Percentiles rank a stretch among this genome's conserved stretches.
Evolutionary conservation across 2,329 filamentous ascomycete species (phyloP).

Genomic region (Fusarium armeniacum): DNA sequence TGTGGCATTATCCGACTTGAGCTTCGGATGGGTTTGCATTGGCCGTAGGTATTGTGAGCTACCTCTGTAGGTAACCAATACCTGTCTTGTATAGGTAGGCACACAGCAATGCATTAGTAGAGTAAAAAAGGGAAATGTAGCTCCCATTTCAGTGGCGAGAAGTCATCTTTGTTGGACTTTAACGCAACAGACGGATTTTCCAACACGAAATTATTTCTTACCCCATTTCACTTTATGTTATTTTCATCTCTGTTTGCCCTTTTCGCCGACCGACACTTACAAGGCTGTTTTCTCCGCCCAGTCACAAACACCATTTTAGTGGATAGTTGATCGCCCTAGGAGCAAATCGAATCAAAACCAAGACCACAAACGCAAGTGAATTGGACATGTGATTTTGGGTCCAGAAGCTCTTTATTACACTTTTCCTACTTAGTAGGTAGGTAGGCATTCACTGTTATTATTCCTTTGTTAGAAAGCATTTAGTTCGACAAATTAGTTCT

Average conservation of each 20-base stretch:
- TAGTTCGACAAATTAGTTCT: background rate
- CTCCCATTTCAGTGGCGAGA: conserved; percentile 30
- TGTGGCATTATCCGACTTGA: background rate
- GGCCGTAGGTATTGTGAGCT: background rate
- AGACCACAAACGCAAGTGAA: background rate
- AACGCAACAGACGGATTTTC: conserved; percentile 22
- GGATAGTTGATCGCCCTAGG: conserved; percentile 6
- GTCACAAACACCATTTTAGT: conserved; percentile 26
- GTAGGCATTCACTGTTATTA: background rate
- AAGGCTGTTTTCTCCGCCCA: conserved; percentile 21
- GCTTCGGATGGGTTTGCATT: background rate
- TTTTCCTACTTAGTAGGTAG: too few relatives aligned
- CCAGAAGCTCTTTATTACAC: background rate
- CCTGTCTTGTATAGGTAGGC: background rate
- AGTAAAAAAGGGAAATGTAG: conserved; percentile 23
- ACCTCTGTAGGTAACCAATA: background rate
- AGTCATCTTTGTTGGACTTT: background rate
- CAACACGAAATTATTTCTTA: conserved; percentile 34
- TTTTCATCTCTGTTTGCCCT: conserved; percentile 4
- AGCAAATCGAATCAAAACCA: background rate
- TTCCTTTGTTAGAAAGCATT: background rate
- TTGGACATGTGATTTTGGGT: conserved; percentile 35
- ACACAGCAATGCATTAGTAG: background rate
- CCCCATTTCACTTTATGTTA: conserved; percentile 13
- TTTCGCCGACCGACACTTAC: conserved; percentile 14